phyloP scores from a whole-genome alignment of 2,329 filamentous ascomycete genomes.

The Sclerotinia minor region DNA sequence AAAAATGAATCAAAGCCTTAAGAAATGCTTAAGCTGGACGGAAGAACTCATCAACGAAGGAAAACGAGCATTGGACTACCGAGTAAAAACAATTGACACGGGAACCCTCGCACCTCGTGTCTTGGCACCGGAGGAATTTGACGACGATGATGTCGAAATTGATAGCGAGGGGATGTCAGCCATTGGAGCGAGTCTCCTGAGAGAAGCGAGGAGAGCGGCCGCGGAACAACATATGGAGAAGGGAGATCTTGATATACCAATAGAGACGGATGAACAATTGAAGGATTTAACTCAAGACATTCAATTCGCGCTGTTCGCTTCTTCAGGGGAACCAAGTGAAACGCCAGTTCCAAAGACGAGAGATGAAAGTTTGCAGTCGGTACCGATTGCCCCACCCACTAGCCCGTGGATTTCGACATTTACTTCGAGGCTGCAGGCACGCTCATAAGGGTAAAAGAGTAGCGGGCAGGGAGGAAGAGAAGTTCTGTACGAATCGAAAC shows the following conservation, averaged over 20 bases:
- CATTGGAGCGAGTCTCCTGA: slow-evolving; percentile 35
- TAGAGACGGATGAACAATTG: slow-evolving; percentile 8
- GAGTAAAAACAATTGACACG: slow-evolving; percentile 75
- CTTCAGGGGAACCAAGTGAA: not conserved
- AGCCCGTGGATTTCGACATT: slow-evolving; percentile 13
- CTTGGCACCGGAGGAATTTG: slow-evolving; percentile 65
- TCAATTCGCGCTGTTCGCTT: slow-evolving; percentile 9
- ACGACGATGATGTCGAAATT: slow-evolving; percentile 39
- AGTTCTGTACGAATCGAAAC: not conserved
- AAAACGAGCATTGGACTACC: slow-evolving; percentile 81
- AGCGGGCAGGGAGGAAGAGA: too few species aligned
- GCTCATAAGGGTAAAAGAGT: not conserved
- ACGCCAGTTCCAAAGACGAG: not conserved
- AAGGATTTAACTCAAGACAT: slow-evolving; percentile 18
- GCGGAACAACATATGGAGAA: slow-evolving; percentile 24
- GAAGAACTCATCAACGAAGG: slow-evolving; percentile 89
- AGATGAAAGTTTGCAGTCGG: not conserved
- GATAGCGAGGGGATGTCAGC: slow-evolving; percentile 40
- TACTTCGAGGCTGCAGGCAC: slow-evolving; percentile 9
- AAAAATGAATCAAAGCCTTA: slow-evolving; percentile 93
- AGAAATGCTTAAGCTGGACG: slow-evolving; percentile 83
- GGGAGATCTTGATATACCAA: not conserved
- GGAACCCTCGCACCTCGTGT: slow-evolving; percentile 76
- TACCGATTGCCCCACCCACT: slow-evolving; percentile 2
- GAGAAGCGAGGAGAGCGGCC: slow-evolving; percentile 37